phyloP scores from a whole-genome alignment of 225 moss, liverwort and hornwort species.

The Asterella californica region DNA sequence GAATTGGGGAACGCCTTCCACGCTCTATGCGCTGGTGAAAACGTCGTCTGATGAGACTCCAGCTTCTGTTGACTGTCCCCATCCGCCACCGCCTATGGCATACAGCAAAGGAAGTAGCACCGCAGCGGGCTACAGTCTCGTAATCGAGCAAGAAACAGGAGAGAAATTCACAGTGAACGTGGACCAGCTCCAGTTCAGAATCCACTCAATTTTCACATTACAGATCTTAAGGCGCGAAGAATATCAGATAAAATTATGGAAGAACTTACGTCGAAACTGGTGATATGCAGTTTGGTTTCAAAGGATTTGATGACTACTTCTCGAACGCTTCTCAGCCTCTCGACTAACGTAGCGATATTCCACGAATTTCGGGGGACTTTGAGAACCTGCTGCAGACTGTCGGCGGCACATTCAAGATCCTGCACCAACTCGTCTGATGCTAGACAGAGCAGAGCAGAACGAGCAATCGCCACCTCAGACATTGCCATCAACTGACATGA shows the following conservation, averaged over 20 bases:
- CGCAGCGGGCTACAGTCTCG: background rate
- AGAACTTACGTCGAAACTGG: conserved; percentile 13
- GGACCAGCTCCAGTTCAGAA: background rate
- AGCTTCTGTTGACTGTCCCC: background rate
- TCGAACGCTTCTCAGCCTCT: conserved; percentile 15
- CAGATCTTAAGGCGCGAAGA: background rate
- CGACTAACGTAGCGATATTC: conserved; percentile 13
- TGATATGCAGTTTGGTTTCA: conserved; percentile 1
- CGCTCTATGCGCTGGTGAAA: background rate
- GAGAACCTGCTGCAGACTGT: conserved; percentile 2
- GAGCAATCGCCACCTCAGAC: conserved; percentile 8
- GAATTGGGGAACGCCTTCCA: background rate
- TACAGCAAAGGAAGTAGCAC: too few relatives aligned
- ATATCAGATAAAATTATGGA: background rate
- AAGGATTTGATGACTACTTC: conserved; percentile 6
- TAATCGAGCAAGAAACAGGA: background rate
- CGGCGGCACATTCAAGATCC: conserved; percentile 12
- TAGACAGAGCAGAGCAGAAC: conserved; percentile 1
- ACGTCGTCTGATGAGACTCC: background rate
- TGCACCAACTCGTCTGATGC: conserved; percentile 3
- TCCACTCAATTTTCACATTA: too few relatives aligned
- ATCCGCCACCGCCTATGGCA: background rate
- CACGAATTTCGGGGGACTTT: conserved; percentile 5
- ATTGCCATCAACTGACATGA: background rate
- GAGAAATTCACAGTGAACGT: background rate